phyloP scores from a whole-genome alignment of 192 early-diverging fungal genomes.

The Coemansia erecta region DNA sequence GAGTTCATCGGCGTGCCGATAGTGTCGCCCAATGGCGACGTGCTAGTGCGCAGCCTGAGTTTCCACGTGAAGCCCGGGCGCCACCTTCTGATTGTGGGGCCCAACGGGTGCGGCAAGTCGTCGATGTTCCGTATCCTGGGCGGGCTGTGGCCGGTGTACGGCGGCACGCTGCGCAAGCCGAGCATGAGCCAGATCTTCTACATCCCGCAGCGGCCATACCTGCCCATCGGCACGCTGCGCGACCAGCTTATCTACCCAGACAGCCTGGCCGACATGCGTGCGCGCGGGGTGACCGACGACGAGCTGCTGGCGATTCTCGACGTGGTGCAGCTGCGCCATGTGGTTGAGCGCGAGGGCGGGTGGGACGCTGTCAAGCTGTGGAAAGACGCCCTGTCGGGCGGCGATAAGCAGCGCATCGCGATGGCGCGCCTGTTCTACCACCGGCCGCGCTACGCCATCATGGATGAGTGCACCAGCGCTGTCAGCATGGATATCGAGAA shows the following conservation, averaged over 20 bases:
- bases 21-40: constrained; percentile 92
- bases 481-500: constrained; percentile 93
- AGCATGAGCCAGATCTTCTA: constrained; percentile 90
- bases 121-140: constrained; percentile 95
- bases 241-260: constrained; percentile 99
- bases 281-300: constrained; percentile 68
- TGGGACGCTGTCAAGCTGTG: constrained; percentile 85
- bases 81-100: constrained; percentile 90
- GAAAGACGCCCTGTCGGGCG: constrained; percentile 93
- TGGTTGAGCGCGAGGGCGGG: constrained; percentile 90
- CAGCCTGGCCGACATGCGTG: constrained; percentile 74
- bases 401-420: constrained; percentile 93
- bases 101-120: constrained; percentile 93
- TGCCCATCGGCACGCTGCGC: constrained; percentile 88
- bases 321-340: constrained; percentile 75
- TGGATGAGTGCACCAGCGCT: constrained; percentile 93
- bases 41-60: constrained; percentile 77
- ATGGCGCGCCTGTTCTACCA: constrained; percentile 99
- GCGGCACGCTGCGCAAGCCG: constrained; percentile 71
- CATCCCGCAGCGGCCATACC: constrained; percentile 97
- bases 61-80: constrained; percentile 90
- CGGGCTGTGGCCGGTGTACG: constrained; percentile 95
- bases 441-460: constrained; percentile 88
- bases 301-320: constrained; percentile 76
- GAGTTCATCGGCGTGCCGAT: constrained; percentile 91